phyloP scores from a whole-genome alignment of 805 yeast species.

The Torulaspora delbrueckii region DNA sequence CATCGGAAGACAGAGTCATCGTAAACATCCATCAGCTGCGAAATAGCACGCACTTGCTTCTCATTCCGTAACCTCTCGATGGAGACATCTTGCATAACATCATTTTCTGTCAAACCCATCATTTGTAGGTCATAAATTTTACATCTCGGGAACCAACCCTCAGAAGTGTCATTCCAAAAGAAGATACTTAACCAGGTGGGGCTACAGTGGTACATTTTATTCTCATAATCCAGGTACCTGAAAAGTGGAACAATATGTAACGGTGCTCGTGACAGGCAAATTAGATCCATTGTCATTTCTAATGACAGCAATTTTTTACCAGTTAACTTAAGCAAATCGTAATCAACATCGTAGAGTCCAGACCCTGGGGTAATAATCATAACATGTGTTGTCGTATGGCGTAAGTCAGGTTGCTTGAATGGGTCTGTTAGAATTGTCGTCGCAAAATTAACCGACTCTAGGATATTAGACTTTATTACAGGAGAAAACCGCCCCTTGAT shows the following conservation, averaged over 20 bases:
- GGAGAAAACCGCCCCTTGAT: constrained; percentile 70
- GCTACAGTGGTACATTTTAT: constrained; percentile 61
- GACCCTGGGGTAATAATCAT: constrained; percentile 87
- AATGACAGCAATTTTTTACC: constrained; percentile 68
- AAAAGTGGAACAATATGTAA: constrained; percentile 88
- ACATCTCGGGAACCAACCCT: constrained; percentile 88
- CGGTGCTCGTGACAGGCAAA: constrained; percentile 87
- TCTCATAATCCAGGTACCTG: constrained; percentile 53
- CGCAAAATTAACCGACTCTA: constrained; percentile 84
- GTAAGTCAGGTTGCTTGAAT: constrained; percentile 76
- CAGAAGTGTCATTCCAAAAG: constrained; percentile 64
- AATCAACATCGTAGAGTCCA: constrained; percentile 89
- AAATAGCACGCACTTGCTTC: constrained; percentile 37
- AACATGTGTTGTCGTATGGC: constrained; percentile 89
- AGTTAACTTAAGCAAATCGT: constrained; percentile 66
- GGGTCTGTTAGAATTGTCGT: constrained; percentile 71
- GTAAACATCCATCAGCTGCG: constrained; percentile 61
- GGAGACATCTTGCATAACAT: constrained; percentile 57
- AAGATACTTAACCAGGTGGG: constrained; percentile 97
- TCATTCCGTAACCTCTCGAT: constrained; percentile 51
- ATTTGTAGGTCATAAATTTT: constrained; percentile 92
- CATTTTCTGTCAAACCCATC: constrained; percentile 98
- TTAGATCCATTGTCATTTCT: constrained; percentile 83
- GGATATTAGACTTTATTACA: constrained; percentile 79
- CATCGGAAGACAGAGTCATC: constrained; percentile 52